These are phyloP conservation scores for Chrysanthemum seticuspe DNA, from an alignment of 129 eudicot genomes.

Conservation along the genomic window DNA sequence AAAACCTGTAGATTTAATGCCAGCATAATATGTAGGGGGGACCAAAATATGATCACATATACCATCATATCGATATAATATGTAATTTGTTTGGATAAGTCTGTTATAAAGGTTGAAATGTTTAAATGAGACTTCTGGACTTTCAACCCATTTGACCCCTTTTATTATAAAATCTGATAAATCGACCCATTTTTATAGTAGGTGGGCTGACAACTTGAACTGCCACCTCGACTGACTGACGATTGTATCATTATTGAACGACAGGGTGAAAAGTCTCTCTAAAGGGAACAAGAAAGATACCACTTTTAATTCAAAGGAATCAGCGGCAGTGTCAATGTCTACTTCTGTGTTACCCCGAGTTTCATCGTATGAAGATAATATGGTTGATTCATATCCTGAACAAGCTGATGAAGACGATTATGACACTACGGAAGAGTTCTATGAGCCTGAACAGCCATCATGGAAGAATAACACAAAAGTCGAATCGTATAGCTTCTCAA, in stretches of 20 bases:
- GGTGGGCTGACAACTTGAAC: not conserved
- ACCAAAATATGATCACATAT: no score
- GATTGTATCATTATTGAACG: not conserved
- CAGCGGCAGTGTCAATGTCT: conserved; percentile 58
- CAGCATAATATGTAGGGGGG: no score
- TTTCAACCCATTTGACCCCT: no score
- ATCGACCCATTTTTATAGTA: not conserved
- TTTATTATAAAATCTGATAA: not conserved
- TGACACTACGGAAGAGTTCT: conserved; percentile 69
- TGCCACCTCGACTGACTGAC: not conserved
- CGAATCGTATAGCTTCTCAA: conserved; percentile 42
- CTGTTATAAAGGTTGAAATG: no score
- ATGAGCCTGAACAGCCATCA: conserved; percentile 58
- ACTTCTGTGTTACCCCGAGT: conserved; percentile 50
- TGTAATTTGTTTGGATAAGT: not conserved
- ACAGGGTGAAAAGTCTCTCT: conserved; percentile 95
- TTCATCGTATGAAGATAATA: conserved; percentile 66
- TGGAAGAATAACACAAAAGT: conserved; percentile 58
- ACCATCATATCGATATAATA: not conserved
- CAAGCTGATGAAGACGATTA: conserved; percentile 72
- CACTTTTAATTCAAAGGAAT: conserved; percentile 60
- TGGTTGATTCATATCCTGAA: conserved; percentile 72
- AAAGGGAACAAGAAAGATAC: conserved; percentile 82
- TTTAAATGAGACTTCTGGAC: no score
- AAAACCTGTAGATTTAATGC: not conserved